Evolutionary conservation across 2,329 filamentous ascomycete genomes (phyloP), one percentile per base, ranked within the genome.

Genomic region (Alternaria sp.): DNA sequence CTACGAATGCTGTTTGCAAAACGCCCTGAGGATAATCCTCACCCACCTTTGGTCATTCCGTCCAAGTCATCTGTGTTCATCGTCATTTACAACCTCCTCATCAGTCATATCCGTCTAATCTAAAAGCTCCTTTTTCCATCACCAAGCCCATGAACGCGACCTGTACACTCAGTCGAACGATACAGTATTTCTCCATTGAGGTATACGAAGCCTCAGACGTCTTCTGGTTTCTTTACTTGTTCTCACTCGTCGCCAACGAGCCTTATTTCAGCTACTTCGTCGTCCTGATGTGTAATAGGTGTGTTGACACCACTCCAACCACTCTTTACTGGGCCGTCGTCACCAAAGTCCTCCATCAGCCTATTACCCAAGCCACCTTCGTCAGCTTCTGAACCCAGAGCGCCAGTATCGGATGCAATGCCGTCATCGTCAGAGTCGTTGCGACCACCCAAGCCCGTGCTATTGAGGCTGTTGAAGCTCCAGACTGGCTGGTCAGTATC

Each of bases 391-490:
- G 57, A 60, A 7, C 52, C 57, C 16, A 44, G 20, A 32, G 57
- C 57, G 2, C 57, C 57, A 4, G 57, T 57, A 28, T 60, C 57
- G 12, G 57, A 60, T 34, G 46, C 45, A 6, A 56, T 41, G 5
- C 57, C 57, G 30, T 48, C 57, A 30, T 54, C 57, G 38, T 63
- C 60, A 3, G 57, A 63, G 12, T 57, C 59, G 22, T 52, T 52
- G 46, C 54, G 59, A 64, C 10, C 60, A 64, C 10, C 60, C 55
- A 20, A 32, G 57, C 8, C 60, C 52, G 11, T 53, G 38, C 30
- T 16, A 7, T 49, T 51, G 16, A 69, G 12, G 28, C 32, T 30
- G 12, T 63, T 63, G 27, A 76, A 74, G 38, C 64, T 71, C 74
- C 74, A 76, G 4, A 54, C 50, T 2, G 72, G 61, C 3, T 61